These are phyloP conservation scores for Symbiodinium natans DNA, from an alignment of 73 alveolate species.

Conservation along the genomic window DNA sequence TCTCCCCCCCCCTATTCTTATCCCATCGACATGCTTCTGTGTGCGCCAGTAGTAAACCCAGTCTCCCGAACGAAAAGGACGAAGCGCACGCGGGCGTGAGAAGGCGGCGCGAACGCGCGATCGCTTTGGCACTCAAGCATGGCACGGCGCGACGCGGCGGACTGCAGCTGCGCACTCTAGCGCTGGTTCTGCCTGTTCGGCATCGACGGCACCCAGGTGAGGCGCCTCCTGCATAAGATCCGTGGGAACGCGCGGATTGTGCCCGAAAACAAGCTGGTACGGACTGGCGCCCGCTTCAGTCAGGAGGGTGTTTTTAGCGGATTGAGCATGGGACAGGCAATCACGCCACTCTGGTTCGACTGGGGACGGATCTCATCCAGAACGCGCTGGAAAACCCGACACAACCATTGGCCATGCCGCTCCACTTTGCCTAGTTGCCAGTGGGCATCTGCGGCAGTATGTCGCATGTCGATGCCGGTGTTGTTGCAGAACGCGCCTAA, in stretches of 20 bases:
- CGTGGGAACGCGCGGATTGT: background rate
- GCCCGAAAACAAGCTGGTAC: background rate
- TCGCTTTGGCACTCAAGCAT: background rate
- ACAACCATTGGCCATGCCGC: conserved; percentile 2
- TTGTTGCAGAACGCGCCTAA: background rate
- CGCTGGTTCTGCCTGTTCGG: background rate
- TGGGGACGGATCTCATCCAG: background rate
- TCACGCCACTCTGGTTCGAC: background rate
- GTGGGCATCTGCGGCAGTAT: background rate
- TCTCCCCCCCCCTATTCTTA: too few relatives aligned
- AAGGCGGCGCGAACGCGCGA: conserved; percentile 1
- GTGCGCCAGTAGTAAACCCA: conserved; percentile 43
- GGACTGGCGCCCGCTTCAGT: background rate
- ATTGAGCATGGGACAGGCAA: background rate
- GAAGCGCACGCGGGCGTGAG: background rate
- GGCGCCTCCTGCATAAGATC: background rate
- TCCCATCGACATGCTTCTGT: background rate
- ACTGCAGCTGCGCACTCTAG: background rate
- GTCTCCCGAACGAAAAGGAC: background rate
- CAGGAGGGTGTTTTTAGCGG: conserved; percentile 6
- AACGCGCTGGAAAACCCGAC: background rate
- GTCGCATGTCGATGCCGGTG: background rate
- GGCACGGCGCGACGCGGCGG: background rate
- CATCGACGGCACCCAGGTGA: background rate
- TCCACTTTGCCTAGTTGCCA: conserved; percentile 2